Evolutionary conservation across 2,329 filamentous ascomycete genomes (phyloP), one percentile per base, ranked within the genome.

Genomic region (Venturia pyrina): DNA sequence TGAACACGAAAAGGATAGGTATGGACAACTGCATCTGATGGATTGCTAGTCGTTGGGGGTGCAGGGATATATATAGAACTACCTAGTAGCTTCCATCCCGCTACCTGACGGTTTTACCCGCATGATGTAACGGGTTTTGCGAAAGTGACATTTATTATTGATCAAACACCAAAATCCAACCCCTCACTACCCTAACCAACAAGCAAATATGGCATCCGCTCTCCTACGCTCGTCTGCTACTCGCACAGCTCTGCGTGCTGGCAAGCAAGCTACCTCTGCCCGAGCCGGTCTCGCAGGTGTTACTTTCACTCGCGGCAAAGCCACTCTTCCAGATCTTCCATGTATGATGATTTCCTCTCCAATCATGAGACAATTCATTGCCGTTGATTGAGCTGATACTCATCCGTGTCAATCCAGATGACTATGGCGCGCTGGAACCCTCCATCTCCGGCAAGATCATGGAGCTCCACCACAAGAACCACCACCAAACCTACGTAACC

Each of bases 401-500:
- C 28, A 62, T 48, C 43, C 43, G 43, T 48, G 41, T 59, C 53
- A 13, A 32, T 32, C 0, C 70, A 96, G 93, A 98, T 77, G 95
- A 97, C 83, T 99, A 97, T 78, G 91, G 89, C 75, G 95, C 93
- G 64, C 91, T 99, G 73, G 95, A 99, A 81, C 86, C 85, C 70
- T 78, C 83, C 75, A 84, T 96, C 81, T 93, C 89, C 62, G 89
- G 89, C 77, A 87, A 95, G 80, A 96, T 96, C 82, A 96, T 96
- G 93, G 90, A 96, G 81, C 86, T 96, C 59, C 93, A 96, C 83
- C 90, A 96, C 85, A 88, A 85, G 80, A 93, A 92, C 80, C 92
- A 96, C 84, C 93, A 96, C 82, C 87, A 93, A 79, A 93, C 92
- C 73, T 96, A 96, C 77, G 91, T 96, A 72, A 95, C 87, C 78